phyloP scores from a whole-genome alignment of 805 yeast species.

The Gaillardinia entomophila region DNA sequence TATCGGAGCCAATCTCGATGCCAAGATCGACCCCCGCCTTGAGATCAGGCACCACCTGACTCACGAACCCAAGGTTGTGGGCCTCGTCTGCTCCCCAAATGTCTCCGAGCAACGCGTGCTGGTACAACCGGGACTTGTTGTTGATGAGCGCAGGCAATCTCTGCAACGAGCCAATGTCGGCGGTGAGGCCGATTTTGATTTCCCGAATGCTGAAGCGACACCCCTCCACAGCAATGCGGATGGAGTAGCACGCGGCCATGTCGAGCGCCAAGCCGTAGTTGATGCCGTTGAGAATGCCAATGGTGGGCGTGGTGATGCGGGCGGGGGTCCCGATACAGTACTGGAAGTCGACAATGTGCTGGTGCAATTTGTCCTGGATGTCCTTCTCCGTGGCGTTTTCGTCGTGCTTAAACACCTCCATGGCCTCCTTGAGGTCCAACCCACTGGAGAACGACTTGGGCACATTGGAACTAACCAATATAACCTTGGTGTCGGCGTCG shows the following conservation, averaged over 20 bases:
- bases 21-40: conserved; percentile 47
- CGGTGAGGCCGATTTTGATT: conserved; percentile 67
- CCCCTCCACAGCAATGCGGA: conserved; percentile 51
- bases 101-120: conserved; percentile 58
- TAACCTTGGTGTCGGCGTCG: conserved; percentile 42
- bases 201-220: conserved; percentile 58
- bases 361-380: conserved; percentile 18
- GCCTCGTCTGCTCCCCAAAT: conserved; percentile 54
- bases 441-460: conserved; percentile 63
- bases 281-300: conserved; percentile 61
- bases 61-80: conserved; percentile 47
- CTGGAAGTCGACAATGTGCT: conserved; percentile 54
- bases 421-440: conserved; percentile 45
- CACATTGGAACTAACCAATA: conserved; percentile 48
- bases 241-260: conserved; percentile 51
- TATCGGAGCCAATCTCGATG: conserved; percentile 41
- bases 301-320: conserved; percentile 52
- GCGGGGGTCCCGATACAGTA: conserved; percentile 45
- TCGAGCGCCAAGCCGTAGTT: conserved; percentile 66
- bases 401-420: conserved; percentile 3
- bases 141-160: conserved; percentile 51
- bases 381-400: conserved; percentile 10
- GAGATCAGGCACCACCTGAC: conserved; percentile 39
- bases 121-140: conserved; percentile 53
- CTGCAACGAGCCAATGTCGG: conserved; percentile 76